Conservation (phyloP, 1,139 yeast genomes). For the Geotrichum fermentans region DNA sequence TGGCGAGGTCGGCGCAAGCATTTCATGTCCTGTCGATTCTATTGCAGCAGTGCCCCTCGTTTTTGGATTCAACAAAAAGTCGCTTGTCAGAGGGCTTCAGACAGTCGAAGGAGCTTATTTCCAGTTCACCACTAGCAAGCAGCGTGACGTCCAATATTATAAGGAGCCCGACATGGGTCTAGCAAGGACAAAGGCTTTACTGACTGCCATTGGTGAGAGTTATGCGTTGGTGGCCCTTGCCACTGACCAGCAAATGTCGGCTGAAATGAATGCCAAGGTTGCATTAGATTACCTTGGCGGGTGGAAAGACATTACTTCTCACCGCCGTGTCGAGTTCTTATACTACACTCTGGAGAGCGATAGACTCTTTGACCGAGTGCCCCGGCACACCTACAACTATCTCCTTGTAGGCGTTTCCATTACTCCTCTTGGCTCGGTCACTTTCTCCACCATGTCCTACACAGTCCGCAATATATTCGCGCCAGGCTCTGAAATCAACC, state of each 20-base stretch:
- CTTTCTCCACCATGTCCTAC: slow-evolving; percentile 2
- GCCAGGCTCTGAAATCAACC: neutral
- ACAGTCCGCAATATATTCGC: neutral
- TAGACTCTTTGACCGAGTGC: neutral
- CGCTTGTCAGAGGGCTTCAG: neutral
- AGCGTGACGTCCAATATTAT: neutral
- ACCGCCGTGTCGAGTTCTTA: neutral
- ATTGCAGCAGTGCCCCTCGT: neutral
- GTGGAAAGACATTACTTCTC: neutral
- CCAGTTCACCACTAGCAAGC: slow-evolving; percentile 1
- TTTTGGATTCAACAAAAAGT: slow-evolving; percentile 1
- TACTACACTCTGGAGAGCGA: neutral
- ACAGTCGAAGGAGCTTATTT: neutral
- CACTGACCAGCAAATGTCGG: neutral
- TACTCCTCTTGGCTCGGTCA: neutral
- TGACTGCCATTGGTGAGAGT: neutral
- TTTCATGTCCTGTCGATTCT: neutral
- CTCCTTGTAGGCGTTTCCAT: neutral
- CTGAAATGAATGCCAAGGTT: neutral
- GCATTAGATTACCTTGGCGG: neutral
- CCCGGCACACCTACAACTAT: slow-evolving; percentile 4
- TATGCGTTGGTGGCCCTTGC: neutral
- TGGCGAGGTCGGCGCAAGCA: neutral
- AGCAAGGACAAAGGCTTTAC: neutral
- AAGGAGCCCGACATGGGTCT: neutral